Evolutionary conservation across 495 filamentous ascomycete genomes (phyloP), one percentile per base, ranked within the genome.

Genomic region (Penicillium taxi): DNA sequence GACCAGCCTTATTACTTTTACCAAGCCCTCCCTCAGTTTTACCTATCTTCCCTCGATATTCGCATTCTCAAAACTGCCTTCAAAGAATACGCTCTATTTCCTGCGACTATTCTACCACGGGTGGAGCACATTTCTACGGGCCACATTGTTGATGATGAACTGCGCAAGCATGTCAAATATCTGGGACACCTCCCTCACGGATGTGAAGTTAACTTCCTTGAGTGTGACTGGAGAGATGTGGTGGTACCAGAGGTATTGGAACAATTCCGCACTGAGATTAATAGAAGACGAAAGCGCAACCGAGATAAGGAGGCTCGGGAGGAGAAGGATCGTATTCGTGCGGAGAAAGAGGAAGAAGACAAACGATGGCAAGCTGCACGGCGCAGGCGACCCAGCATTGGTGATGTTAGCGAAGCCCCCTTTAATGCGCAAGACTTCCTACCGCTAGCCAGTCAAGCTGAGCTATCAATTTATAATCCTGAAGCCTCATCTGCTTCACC

Each of bases 201-300:
- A 2, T 96, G 90, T 58, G 85, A 95, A 42, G 86, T 96, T 26
- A 84, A 73, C 45, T 96, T 96, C 50, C 64, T 98, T 0, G 91
- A 96, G 59, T 98, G 91, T 48, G 87, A 98, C 55, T 98, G 91
- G 91, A 86, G 86, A 1, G 91, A 94, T 45, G 77, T 88, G 11
- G 86, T 98, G 12, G 63, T 74, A 5, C 70, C 78, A 2, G 85
- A 89, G 30, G 69, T 90, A 7, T 64, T 98, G 11, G 75, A 74
- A 12, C 64, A 67, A 2, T 98, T 95, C 62, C 66, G 68, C 13
- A 53, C 66, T 2, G 88, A 96, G 48, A 84, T 88, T 26, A 84
- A 88, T 43, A 74, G 79, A 29, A 69, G 91, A 21, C 70, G 87
- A 22, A 87, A 82, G 51, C 67, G 73, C 26, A 91, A 95, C 52